A percentile compares a stretch with the other conserved stretches of the same genome.
Evolutionary conservation across 2,329 filamentous ascomycete species (phyloP).

Genomic region (Talaromyces verruculosus): DNA sequence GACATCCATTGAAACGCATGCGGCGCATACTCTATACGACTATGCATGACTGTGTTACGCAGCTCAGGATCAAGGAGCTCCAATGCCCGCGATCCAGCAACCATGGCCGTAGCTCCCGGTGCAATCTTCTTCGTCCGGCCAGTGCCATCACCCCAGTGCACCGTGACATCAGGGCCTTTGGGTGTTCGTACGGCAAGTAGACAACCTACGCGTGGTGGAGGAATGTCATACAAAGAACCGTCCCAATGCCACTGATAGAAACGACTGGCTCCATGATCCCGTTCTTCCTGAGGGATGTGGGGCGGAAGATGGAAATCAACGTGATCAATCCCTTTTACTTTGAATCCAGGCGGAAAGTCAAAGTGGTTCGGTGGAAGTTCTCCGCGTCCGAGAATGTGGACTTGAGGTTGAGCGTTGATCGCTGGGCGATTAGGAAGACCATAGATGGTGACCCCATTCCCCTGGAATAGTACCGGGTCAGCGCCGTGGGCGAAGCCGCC

Average conservation of each 20-base stretch:
- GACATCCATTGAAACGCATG: conserved; percentile 43
- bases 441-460: conserved; percentile 39
- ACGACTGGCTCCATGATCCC: conserved; percentile 35
- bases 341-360: conserved; percentile 40
- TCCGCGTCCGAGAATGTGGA: conserved; percentile 41
- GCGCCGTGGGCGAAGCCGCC: conserved; percentile 42
- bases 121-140: conserved; percentile 36
- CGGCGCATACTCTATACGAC: conserved; percentile 39
- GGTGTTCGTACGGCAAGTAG: conserved; percentile 38
- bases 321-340: conserved; percentile 42
- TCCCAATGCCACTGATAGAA: conserved; percentile 44
- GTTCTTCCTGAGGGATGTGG: conserved; percentile 36
- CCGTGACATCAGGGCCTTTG: conserved; percentile 33
- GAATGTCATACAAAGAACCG: conserved; percentile 37
- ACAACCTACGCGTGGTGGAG: conserved; percentile 39
- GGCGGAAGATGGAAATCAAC: conserved; percentile 42
- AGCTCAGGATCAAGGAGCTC: conserved; percentile 32
- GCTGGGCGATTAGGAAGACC: conserved; percentile 35
- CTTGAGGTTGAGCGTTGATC: conserved; percentile 40
- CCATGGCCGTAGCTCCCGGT: conserved; percentile 38
- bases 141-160: conserved; percentile 39
- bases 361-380: conserved; percentile 37
- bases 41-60: conserved; percentile 31
- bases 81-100: conserved; percentile 30
- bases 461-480: conserved; percentile 35